These are phyloP conservation scores for Neohortaea acidophila DNA, from an alignment of 495 filamentous ascomycete species.

Conservation along the genomic window DNA sequence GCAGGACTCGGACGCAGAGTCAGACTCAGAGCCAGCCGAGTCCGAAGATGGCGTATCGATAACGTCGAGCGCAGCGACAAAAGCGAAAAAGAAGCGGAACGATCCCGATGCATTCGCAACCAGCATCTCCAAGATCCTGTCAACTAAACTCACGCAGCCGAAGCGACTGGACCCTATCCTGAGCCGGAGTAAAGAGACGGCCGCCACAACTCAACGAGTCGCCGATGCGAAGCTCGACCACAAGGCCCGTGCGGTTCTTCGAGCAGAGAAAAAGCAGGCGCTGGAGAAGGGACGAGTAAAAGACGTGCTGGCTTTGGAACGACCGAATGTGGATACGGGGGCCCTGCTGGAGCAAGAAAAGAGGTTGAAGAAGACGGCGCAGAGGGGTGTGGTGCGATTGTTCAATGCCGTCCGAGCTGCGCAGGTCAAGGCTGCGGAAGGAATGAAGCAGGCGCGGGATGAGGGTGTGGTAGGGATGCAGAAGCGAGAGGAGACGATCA, in stretches of 20 bases:
- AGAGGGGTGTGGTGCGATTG: constrained; percentile 82
- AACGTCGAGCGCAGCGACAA: constrained; percentile 9
- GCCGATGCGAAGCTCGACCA: constrained; percentile 63
- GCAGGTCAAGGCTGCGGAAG: constrained; percentile 69
- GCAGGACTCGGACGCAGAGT: constrained; percentile 50
- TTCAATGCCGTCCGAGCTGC: constrained; percentile 91
- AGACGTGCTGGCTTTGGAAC: constrained; percentile 54
- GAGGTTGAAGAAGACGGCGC: constrained; percentile 65
- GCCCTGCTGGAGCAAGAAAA: constrained; percentile 64
- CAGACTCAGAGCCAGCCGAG: constrained; percentile 22
- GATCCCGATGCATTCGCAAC: constrained; percentile 81
- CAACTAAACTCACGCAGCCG: constrained; percentile 64
- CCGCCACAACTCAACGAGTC: constrained; percentile 46
- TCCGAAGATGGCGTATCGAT: constrained; percentile 1
- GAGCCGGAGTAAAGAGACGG: constrained; percentile 56
- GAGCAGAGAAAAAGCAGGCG: constrained; percentile 65
- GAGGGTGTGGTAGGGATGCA: constrained; percentile 61
- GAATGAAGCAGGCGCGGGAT: constrained; percentile 47
- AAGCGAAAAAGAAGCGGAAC: constrained; percentile 52
- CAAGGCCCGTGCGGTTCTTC: constrained; percentile 60
- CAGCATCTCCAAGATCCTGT: constrained; percentile 79
- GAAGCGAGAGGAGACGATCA: constrained; percentile 65
- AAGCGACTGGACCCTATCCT: constrained; percentile 79
- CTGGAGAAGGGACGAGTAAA: constrained; percentile 75
- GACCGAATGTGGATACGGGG: constrained; percentile 23